Conservation (phyloP, 495 filamentous ascomycete species). For the Penicillium lagena region DNA sequence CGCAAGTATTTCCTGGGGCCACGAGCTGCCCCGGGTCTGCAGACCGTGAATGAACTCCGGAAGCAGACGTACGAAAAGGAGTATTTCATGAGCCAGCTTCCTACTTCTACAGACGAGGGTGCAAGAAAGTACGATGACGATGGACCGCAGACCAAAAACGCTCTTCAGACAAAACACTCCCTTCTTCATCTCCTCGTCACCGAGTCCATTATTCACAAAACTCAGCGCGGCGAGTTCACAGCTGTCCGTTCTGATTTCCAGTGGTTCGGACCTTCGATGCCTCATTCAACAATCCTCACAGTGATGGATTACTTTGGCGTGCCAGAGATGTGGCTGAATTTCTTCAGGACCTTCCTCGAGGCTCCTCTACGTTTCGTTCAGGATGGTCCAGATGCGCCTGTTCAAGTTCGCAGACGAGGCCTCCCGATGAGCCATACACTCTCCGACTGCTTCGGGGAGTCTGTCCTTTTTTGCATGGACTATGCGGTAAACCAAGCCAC, state of each 20-base stretch:
- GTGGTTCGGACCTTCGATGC: constrained; percentile 54
- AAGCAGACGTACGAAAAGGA: constrained; percentile 32
- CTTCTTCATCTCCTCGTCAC: constrained; percentile 56
- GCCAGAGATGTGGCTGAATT: constrained; percentile 49
- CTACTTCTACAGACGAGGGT: constrained; percentile 15
- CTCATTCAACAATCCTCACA: constrained; percentile 51
- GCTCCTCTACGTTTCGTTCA: constrained; percentile 53
- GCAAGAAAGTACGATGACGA: constrained; percentile 27
- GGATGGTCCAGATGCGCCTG: constrained; percentile 36
- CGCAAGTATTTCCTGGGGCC: constrained; percentile 42
- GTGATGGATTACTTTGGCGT: constrained; percentile 57
- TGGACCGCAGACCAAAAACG: constrained; percentile 21
- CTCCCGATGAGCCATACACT: constrained; percentile 55
- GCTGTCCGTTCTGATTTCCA: constrained; percentile 56
- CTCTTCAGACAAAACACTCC: constrained; percentile 51
- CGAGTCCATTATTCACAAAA: constrained; percentile 54
- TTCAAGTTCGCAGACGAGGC: constrained; percentile 46
- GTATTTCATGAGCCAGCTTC: constrained; percentile 53
- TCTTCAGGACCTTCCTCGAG: constrained; percentile 56
- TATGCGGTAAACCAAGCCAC: constrained; percentile 57
- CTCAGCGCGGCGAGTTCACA: constrained; percentile 52
- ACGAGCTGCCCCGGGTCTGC: constrained; percentile 1
- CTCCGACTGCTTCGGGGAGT: constrained; percentile 54
- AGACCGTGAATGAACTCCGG: constrained; percentile 26
- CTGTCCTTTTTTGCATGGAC: constrained; percentile 59